Evolutionary conservation across 2,329 filamentous ascomycete species (phyloP), one percentile per base, ranked within the genome.

Genomic region (Botrytis hyacinthi): DNA sequence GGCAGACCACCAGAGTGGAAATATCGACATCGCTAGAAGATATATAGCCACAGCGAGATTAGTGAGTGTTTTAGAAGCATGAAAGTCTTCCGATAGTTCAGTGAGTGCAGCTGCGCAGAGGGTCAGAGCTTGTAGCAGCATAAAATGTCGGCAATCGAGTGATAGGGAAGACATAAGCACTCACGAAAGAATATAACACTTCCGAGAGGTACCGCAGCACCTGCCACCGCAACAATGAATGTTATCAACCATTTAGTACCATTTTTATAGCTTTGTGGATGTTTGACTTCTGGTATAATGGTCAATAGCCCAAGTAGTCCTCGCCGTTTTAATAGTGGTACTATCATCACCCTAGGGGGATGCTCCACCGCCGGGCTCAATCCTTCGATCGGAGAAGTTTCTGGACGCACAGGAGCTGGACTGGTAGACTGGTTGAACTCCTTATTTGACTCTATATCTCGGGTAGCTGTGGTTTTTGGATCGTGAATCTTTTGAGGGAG

Each of bases 191-290:
- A 90, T 72, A 97, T 94, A 2, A 92, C 89, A 42, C 92, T 95
- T 1, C 95, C 95, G 84, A 97, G 89, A 0, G 95, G 95, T 0
- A 92, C 93, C 0, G 89, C 92, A 22, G 91, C 90, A 2, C 89
- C 94, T 4, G 93, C 93, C 26, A 95, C 80, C 2, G 94, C 92
- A 63, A 97, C 88, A 66, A 95, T 88, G 51, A 89, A 85, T 0
- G 94, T 97, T 76, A 98, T 90, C 74, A 89, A 87, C 94, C 94
- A 97, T 88, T 97, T 97, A 22, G 89, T 93, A 68, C 84, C 87
- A 48, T 88, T 87, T 18, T 87, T 84, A 80, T 97, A 97, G 69
- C 93, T 88, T 74, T 91, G 90, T 0, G 94, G 92, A 46, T 91
- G 86, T 63, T 93, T 89, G 22, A 97, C 89, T 83, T 98, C 95